Base-by-base conservation (phyloP, 768 basidiomycete genomes). In the Trametes sanguinea region DNA sequence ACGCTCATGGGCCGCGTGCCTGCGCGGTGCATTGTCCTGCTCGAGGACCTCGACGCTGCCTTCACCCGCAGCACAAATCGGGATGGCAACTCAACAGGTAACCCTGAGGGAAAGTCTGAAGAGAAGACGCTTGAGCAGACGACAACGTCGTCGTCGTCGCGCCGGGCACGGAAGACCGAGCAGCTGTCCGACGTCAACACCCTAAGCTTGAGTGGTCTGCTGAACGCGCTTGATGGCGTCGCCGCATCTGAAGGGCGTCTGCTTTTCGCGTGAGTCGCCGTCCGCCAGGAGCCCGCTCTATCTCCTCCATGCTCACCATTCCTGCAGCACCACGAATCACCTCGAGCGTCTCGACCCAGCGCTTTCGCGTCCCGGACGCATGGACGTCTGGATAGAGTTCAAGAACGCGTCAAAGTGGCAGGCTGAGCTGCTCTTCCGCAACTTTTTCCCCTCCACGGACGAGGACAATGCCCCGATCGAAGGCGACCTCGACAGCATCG, bases 371-470 rank as follows among this genome's bases (percentile, higher is more conserved):
- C 92, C 94, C 5, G 94, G 94, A 16, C 88, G 90, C 32, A 91
- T 92, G 89, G 94, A 95, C 69, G 90, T 96, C 7, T 92, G 91
- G 87, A 83, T 95, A 48, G 90, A 94, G 73, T 95, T 95, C 79
- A 90, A 87, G 78, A 87, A 90, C 63, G 89, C 94, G 37, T 88
- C 85, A 62, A 87, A 87, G 66, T 88, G 87, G 84, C 92, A 95
- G 71, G 91, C 91, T 0, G 90, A 94, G 73, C 85, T 85, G 22
- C 80, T 94, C 44, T 94, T 93, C 85, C 84, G 88, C 63, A 94
- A 94, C 75, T 94, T 94, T 77, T 94, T 94, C 87, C 92, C 92
- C 0, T 89, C 84, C 14, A 78, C 83, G 9, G 89, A 90, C 57
- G 77, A 77, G 46, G 75, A 76, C n/a, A 70, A 76, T 44, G 65